Percentiles rank a stretch among this genome's conserved stretches.
These are phyloP conservation scores for Tolypocladium ovalisporum DNA, from an alignment of 2,329 filamentous ascomycete genomes.

Conservation along the genomic window DNA sequence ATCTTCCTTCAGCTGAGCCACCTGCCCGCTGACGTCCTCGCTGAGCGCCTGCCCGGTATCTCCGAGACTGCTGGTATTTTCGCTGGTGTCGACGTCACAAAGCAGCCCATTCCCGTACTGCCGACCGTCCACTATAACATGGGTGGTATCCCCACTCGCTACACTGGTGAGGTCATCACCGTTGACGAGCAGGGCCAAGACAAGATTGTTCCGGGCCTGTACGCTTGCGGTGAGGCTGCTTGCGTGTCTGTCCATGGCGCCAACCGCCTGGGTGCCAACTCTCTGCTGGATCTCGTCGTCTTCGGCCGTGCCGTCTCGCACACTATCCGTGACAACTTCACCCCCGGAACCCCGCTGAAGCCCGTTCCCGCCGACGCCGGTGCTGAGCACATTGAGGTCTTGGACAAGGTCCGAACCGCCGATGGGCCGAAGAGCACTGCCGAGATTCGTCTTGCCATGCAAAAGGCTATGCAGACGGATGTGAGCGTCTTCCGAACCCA, in stretches of 20 bases:
- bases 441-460: constrained; percentile 85
- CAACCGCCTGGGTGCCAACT: constrained; percentile 97
- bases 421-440: constrained; percentile 78
- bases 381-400: constrained; percentile 72
- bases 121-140: constrained; percentile 99
- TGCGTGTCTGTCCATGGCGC: constrained; percentile 97
- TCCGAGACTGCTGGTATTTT: constrained; percentile 98
- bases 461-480: constrained; percentile 97
- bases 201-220: constrained; percentile 87
- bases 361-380: constrained; percentile 77
- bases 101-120: constrained; percentile 92
- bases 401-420: constrained; percentile 77
- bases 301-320: constrained; percentile 96
- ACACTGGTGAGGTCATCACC: constrained; percentile 91
- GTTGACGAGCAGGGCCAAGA: constrained; percentile 79
- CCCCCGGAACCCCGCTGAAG: constrained; percentile 69
- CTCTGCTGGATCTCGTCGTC: constrained; percentile 90
- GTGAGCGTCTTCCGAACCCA: constrained; percentile 95
- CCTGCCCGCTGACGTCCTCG: constrained; percentile 80
- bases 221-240: constrained; percentile 92
- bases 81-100: constrained; percentile 89
- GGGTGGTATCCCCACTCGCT: constrained; percentile 96
- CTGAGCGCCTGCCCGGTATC: constrained; percentile 95
- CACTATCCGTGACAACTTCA: constrained; percentile 91
- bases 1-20: constrained; percentile 98